A percentile compares a stretch with the other conserved stretches of the same genome.
Evolutionary conservation across 179 eudicot genomes (phyloP).

Genomic region (Dionaea muscipula): DNA sequence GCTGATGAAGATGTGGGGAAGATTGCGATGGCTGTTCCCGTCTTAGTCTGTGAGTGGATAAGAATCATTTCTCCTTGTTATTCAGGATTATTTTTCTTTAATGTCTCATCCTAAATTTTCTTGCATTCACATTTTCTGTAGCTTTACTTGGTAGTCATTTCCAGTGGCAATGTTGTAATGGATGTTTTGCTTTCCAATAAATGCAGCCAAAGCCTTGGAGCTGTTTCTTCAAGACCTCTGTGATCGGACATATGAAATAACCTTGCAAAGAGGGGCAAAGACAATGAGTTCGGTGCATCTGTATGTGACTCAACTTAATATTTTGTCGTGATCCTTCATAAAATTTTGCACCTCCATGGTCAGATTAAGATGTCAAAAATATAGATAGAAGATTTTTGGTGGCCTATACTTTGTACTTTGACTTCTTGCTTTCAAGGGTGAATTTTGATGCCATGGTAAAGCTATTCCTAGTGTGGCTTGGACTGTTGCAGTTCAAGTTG

Average conservation of each 20-base stretch:
- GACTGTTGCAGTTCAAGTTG: too few relatives aligned
- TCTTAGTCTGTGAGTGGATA: constrained; percentile 50
- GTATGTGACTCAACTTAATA: constrained; percentile 28
- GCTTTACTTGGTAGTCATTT: neutral
- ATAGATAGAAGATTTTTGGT: too few relatives aligned
- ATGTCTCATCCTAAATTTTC: too few relatives aligned
- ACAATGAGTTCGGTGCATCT: constrained; percentile 58
- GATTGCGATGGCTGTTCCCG: constrained; percentile 75
- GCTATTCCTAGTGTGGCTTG: too few relatives aligned
- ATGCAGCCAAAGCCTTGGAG: constrained; percentile 84
- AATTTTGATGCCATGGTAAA: too few relatives aligned
- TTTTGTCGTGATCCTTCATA: too few relatives aligned
- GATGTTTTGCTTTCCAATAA: neutral
- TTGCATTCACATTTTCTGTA: neutral
- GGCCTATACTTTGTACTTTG: too few relatives aligned
- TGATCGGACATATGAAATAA: constrained; percentile 63
- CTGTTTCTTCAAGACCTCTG: constrained; percentile 79
- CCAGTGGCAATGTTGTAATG: neutral
- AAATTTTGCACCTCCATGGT: too few relatives aligned
- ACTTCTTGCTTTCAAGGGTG: too few relatives aligned
- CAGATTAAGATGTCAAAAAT: too few relatives aligned
- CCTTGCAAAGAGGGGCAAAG: constrained; percentile 67
- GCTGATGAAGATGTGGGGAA: constrained; percentile 76
- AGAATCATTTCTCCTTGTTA: neutral
- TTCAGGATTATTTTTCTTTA: neutral